Conservation (phyloP, 768 basidiomycete species). For the Sporobolomyces pararoseus region DNA sequence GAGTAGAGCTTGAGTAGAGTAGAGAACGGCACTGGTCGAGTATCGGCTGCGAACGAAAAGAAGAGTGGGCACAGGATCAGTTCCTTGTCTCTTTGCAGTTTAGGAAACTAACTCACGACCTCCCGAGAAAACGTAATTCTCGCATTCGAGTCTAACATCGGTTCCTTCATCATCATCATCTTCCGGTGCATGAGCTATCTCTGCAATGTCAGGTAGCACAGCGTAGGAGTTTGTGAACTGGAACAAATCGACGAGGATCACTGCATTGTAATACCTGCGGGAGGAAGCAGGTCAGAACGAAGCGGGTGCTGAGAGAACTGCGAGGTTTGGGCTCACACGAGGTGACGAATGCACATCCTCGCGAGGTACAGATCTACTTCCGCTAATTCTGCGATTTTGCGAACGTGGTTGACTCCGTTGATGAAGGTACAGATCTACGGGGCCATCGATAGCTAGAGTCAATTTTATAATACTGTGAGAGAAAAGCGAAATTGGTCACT, state of each 20-base stretch:
- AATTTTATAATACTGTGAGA: no score
- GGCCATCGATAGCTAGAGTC: background rate
- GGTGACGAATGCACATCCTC: constrained; percentile 80
- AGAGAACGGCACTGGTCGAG: constrained; percentile 73
- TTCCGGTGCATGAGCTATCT: constrained; percentile 61
- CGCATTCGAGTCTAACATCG: constrained; percentile 78
- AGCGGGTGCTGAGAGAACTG: no score
- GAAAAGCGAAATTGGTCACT: constrained; percentile 2
- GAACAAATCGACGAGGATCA: constrained; percentile 95
- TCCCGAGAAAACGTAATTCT: constrained; percentile 68
- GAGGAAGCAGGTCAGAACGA: background rate
- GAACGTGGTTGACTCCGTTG: constrained; percentile 86
- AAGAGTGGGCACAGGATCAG: no score
- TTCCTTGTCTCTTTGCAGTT: no score
- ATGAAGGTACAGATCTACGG: constrained; percentile 67
- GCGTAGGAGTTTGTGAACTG: constrained; percentile 98
- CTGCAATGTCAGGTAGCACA: constrained; percentile 75
- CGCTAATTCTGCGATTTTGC: constrained; percentile 83
- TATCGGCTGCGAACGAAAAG: constrained; percentile 44
- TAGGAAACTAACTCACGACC: constrained; percentile 24
- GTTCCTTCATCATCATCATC: constrained; percentile 55
- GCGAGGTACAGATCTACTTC: constrained; percentile 80
- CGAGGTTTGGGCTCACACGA: constrained; percentile 61
- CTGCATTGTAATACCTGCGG: constrained; percentile 83
- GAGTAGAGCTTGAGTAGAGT: constrained; percentile 81